Evolutionary conservation across 2,329 filamentous ascomycete genomes (phyloP).

Genomic region (Xylariaceae sp.): DNA sequence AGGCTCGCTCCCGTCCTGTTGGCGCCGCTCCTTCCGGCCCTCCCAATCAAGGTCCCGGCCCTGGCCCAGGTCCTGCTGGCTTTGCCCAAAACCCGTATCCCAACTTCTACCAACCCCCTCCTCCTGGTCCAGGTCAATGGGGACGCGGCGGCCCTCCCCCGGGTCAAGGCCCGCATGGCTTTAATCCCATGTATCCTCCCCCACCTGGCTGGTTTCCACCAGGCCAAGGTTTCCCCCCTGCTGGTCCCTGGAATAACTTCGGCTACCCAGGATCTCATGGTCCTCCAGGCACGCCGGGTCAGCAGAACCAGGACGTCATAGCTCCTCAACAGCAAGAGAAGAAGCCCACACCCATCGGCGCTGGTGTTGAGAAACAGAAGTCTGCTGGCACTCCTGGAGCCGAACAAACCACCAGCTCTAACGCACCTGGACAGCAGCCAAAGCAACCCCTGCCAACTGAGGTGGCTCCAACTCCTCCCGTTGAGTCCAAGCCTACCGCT

Average conservation of each 20-base stretch:
- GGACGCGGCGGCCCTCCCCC: constrained; percentile 48
- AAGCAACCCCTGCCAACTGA: constrained; percentile 40
- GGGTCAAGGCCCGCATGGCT: constrained; percentile 62
- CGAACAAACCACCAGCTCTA: constrained; percentile 51
- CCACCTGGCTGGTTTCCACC: constrained; percentile 76
- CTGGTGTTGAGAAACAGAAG: constrained; percentile 47
- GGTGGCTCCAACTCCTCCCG: constrained; percentile 58
- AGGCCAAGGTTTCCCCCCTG: constrained; percentile 69
- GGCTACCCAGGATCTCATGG: constrained; percentile 58
- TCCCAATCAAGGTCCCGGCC: constrained; percentile 26
- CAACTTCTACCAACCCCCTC: constrained; percentile 49
- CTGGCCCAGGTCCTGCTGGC: constrained; percentile 35
- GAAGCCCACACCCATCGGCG: constrained; percentile 51
- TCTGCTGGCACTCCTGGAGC: constrained; percentile 41
- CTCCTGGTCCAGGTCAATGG: constrained; percentile 51
- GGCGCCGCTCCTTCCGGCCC: constrained; percentile 25
- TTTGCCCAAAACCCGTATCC: constrained; percentile 44
- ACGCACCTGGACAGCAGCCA: constrained; percentile 44
- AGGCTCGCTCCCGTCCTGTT: constrained; percentile 37
- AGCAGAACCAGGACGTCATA: constrained; percentile 30
- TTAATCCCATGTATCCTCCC: constrained; percentile 73
- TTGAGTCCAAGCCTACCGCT: constrained; percentile 64
- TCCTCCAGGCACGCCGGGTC: constrained; percentile 35
- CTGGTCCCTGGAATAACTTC: constrained; percentile 53
- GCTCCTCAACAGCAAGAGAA: constrained; percentile 35